A percentile compares a stretch with the other conserved stretches of the same genome.
Evolutionary conservation across 2,329 filamentous ascomycete genomes (phyloP).

Genomic region (Lasiodiplodia hormozganensis): DNA sequence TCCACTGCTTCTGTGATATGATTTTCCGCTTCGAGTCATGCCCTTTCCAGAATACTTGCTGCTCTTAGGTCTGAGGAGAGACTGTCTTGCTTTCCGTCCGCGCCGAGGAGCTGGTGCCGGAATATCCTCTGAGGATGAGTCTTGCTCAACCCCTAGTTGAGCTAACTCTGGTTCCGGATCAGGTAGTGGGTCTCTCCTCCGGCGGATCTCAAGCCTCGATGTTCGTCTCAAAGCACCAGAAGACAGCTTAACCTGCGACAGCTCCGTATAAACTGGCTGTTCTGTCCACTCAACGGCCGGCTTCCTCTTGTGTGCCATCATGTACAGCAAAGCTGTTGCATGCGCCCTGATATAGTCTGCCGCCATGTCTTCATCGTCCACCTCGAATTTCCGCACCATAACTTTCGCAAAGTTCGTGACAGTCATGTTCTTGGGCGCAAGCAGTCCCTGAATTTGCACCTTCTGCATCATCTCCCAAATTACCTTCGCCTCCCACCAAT

Average conservation of each 20-base stretch:
- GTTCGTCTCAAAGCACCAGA: conserved; percentile 42
- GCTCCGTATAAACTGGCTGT: conserved; percentile 44
- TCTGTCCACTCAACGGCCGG: conserved; percentile 39
- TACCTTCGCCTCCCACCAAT: conserved; percentile 48
- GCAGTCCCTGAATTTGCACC: conserved; percentile 41
- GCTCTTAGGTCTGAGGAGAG: conserved; percentile 45
- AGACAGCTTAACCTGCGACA: conserved; percentile 38
- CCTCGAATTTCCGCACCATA: conserved; percentile 45
- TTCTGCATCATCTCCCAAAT: conserved; percentile 51
- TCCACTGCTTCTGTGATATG: conserved; percentile 28
- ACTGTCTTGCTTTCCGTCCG: conserved; percentile 41
- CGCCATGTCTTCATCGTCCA: conserved; percentile 43
- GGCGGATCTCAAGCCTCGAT: conserved; percentile 40
- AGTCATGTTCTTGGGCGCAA: conserved; percentile 42
- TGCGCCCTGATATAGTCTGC: conserved; percentile 45
- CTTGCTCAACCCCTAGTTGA: neutral
- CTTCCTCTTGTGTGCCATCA: conserved; percentile 46
- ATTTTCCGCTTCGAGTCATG: conserved; percentile 27
- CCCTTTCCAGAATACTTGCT: conserved; percentile 46
- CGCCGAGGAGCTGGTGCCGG: conserved; percentile 29
- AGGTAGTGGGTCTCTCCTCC: conserved; percentile 39
- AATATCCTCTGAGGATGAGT: conserved; percentile 33
- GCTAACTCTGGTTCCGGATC: conserved; percentile 6
- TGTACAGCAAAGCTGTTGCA: conserved; percentile 45
- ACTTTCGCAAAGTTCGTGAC: conserved; percentile 43